Percentiles rank a stretch among this genome's conserved stretches.
phyloP scores from a whole-genome alignment of 331 rosid species.

The Malus hybrid region DNA sequence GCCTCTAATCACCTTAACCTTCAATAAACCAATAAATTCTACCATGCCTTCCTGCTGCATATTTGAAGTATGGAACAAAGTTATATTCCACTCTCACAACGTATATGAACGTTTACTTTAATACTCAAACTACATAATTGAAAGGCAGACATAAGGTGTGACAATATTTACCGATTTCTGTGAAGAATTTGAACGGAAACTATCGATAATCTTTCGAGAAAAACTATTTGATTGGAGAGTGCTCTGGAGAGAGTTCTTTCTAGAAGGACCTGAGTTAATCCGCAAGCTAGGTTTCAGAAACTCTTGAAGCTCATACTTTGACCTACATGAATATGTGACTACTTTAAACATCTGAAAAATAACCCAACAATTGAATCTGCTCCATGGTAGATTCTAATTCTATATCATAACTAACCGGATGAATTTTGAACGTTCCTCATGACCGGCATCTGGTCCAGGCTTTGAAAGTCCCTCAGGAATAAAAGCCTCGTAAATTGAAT shows the following conservation, averaged over 20 bases:
- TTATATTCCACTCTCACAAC: slow-evolving; percentile 7
- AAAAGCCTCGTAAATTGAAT: slow-evolving; percentile 88
- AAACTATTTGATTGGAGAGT: slow-evolving; percentile 38
- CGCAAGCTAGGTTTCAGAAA: slow-evolving; percentile 94
- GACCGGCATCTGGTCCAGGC: slow-evolving; percentile 73
- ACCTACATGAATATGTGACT: slow-evolving; percentile 37
- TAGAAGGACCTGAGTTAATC: slow-evolving; percentile 47
- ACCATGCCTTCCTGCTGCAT: slow-evolving; percentile 85
- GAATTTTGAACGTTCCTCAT: slow-evolving; percentile 64
- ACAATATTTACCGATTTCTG: slow-evolving; percentile 47
- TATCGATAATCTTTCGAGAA: slow-evolving; percentile 43
- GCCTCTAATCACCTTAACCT: slow-evolving; percentile 85
- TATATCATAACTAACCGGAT: slow-evolving; percentile 59
- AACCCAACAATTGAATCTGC: slow-evolving; percentile 7
- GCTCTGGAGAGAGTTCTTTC: slow-evolving; percentile 32
- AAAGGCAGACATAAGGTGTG: slow-evolving; percentile 6
- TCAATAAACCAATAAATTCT: slow-evolving; percentile 86
- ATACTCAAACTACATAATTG: slow-evolving; percentile 13
- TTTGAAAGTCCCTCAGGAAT: slow-evolving; percentile 75
- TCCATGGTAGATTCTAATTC: background rate
- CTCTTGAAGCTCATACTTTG: slow-evolving; percentile 86
- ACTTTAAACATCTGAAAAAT: slow-evolving; percentile 14
- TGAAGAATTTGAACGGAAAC: slow-evolving; percentile 46
- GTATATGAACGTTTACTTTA: background rate
- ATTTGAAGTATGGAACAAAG: slow-evolving; percentile 21